Percentiles rank a stretch among this genome's conserved stretches.
Conservation (phyloP, 441 rosid species). For the Raphanus hybrid region DNA sequence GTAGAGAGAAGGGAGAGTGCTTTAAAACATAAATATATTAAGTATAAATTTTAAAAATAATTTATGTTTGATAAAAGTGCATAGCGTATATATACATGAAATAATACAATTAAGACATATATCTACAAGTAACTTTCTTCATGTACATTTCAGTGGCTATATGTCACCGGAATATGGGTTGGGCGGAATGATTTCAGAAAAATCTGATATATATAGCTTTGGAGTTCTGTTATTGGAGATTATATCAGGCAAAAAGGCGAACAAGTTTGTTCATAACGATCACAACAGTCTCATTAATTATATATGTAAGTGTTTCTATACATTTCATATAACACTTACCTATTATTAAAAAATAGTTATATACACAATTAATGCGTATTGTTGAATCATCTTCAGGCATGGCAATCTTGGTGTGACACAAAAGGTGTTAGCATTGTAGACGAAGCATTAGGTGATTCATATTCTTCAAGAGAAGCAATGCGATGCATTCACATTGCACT, state of each 20-base stretch:
- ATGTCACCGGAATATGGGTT: background rate
- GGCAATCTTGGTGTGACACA: background rate
- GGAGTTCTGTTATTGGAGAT: background rate
- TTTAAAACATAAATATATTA: background rate
- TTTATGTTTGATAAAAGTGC: too few species aligned
- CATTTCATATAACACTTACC: background rate
- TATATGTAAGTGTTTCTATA: background rate
- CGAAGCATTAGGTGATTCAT: background rate
- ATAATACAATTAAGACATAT: too few species aligned
- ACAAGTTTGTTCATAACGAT: background rate
- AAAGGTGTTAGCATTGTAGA: background rate
- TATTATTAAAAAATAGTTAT: background rate
- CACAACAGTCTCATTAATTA: background rate
- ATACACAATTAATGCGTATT: background rate
- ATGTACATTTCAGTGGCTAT: background rate
- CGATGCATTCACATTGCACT: slow-evolving; percentile 50
- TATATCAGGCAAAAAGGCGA: background rate
- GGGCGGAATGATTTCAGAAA: background rate
- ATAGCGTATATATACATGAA: too few species aligned
- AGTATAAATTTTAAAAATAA: background rate
- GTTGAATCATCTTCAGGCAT: background rate
- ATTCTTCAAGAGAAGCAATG: slow-evolving; percentile 2
- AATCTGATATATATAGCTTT: slow-evolving; percentile 2
- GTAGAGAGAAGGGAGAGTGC: background rate
- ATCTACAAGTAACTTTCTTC: background rate